Evolutionary conservation across 1,284 basidiomycete species (phyloP).

Genomic region (Mycena citricolor): DNA sequence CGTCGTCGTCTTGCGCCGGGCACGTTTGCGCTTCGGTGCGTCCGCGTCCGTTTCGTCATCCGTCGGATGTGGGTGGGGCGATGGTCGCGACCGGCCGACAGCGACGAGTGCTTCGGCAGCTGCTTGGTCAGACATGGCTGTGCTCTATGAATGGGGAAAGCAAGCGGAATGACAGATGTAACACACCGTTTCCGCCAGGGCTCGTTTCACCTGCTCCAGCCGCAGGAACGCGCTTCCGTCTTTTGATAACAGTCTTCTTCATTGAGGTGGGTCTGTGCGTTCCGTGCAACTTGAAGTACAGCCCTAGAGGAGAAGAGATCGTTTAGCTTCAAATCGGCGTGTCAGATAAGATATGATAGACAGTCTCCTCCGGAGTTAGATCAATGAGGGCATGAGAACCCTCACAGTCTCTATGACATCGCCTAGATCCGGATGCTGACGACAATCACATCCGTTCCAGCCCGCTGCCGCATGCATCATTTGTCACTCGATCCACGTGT

Average conservation of each 20-base stretch:
- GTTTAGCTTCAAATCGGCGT: too few species aligned
- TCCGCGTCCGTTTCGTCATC: constrained; percentile 51
- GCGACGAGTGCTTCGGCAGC: constrained; percentile 81
- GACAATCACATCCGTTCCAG: too few species aligned
- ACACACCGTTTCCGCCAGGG: constrained; percentile 25
- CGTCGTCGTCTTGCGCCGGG: constrained; percentile 13
- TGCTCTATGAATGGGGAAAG: constrained; percentile 21
- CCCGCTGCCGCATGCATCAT: too few species aligned
- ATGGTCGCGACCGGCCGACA: constrained; percentile 56
- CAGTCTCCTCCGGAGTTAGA: too few species aligned
- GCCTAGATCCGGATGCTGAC: too few species aligned
- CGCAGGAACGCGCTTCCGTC: constrained; percentile 92
- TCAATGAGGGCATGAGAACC: too few species aligned
- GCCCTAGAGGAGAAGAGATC: too few species aligned
- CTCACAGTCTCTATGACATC: too few species aligned
- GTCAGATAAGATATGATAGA: too few species aligned
- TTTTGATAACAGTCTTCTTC: constrained; percentile 99
- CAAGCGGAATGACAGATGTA: neutral
- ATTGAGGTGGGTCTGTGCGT: constrained; percentile 96
- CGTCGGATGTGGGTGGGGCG: constrained; percentile 54
- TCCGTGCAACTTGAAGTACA: constrained; percentile 98
- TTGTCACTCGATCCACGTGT: too few species aligned
- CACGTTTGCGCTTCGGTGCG: constrained; percentile 21
- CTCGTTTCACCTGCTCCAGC: constrained; percentile 40
- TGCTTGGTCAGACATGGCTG: constrained; percentile 76